Evolutionary conservation across 768 basidiomycete species (phyloP).

Genomic region (Pisolithus tinctorius): DNA sequence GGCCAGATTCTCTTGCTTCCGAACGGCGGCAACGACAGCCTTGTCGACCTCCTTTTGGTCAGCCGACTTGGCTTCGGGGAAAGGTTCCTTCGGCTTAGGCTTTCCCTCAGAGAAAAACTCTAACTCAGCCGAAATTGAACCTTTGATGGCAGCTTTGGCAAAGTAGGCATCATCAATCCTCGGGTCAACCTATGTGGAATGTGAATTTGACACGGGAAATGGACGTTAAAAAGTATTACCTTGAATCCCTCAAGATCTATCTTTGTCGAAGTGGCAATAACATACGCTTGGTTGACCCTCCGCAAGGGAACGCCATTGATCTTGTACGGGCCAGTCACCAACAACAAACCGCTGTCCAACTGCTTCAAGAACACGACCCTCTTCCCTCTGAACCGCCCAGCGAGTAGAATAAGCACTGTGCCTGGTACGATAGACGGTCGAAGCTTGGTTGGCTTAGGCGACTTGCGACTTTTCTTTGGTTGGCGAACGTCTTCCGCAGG

Average conservation of each 20-base stretch:
- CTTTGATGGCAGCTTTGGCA: conserved; percentile 67
- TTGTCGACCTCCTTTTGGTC: conserved; percentile 89
- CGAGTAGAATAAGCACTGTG: conserved; percentile 91
- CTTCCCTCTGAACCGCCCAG: conserved; percentile 97
- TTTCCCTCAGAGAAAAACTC: conserved; percentile 96
- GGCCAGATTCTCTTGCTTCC: conserved; percentile 83
- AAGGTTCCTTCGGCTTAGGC: conserved; percentile 80
- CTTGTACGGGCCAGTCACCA: conserved; percentile 97
- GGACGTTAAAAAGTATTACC: conserved; percentile 39
- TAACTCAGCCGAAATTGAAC: conserved; percentile 77
- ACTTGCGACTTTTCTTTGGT: conserved; percentile 91
- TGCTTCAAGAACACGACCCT: conserved; percentile 98
- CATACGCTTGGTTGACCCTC: conserved; percentile 98
- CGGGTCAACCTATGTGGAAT: conserved; percentile 57
- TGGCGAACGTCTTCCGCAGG: conserved; percentile 89
- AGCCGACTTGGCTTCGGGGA: conserved; percentile 79
- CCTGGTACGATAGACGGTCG: conserved; percentile 90
- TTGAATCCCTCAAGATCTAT: conserved; percentile 70
- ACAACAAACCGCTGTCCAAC: conserved; percentile 81
- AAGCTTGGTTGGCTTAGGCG: conserved; percentile 67
- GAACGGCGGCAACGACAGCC: conserved; percentile 73
- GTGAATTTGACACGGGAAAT: neutral
- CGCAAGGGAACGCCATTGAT: conserved; percentile 97
- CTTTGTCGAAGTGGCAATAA: conserved; percentile 96
- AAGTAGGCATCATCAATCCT: conserved; percentile 96